phyloP scores from a whole-genome alignment of 805 yeast genomes.

The Cyberlindnera americana region DNA sequence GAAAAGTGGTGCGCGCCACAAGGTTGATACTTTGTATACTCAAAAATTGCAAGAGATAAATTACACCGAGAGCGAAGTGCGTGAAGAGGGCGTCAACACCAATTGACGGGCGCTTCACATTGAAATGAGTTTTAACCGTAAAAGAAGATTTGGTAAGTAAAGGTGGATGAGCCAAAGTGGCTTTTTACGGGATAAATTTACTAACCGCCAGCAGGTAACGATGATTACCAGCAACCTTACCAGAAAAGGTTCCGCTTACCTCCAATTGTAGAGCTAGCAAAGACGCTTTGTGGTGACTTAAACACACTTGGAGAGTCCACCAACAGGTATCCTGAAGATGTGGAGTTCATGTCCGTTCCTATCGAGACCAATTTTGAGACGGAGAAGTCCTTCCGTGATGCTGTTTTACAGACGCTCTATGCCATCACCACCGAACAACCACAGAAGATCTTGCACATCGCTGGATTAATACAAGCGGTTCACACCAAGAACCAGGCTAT shows the following conservation, averaged over 20 bases:
- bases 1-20: slow-evolving; percentile 1
- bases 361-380: slow-evolving; percentile 62
- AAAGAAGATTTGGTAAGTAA: slow-evolving; percentile 28
- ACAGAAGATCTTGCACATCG: slow-evolving; percentile 73
- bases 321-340: slow-evolving; percentile 49
- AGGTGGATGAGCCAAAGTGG: no score
- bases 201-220: slow-evolving; percentile 18
- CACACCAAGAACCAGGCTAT: slow-evolving; percentile 61
- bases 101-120: slow-evolving; percentile 1
- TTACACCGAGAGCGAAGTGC: no score
- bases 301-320: slow-evolving; percentile 57
- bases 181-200: neutral
- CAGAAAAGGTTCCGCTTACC: slow-evolving; percentile 33
- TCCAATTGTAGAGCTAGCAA: slow-evolving; percentile 44
- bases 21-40: neutral
- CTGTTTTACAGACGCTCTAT: slow-evolving; percentile 58
- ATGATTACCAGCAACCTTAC: slow-evolving; percentile 24
- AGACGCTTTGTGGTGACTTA: slow-evolving; percentile 46
- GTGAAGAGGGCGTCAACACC: no score
- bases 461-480: slow-evolving; percentile 62
- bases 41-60: no score
- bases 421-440: slow-evolving; percentile 86
- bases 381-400: slow-evolving; percentile 54
- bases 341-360: slow-evolving; percentile 65
- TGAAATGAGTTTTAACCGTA: slow-evolving; percentile 26